These are phyloP conservation scores for Metrosideros polymorpha DNA, from an alignment of 441 rosid species.

Conservation along the genomic window DNA sequence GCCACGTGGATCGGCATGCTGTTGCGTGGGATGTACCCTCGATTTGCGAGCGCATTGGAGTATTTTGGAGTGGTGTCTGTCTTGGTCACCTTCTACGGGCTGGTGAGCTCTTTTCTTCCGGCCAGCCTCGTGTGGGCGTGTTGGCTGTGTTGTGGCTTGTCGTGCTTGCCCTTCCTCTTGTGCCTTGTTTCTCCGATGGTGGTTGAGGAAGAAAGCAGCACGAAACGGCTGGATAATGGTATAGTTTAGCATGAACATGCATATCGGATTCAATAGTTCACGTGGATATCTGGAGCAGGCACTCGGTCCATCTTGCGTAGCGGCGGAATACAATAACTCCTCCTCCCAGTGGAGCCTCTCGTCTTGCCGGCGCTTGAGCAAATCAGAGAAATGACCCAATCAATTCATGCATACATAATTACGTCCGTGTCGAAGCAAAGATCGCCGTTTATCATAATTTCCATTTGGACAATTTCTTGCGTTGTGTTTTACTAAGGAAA, in stretches of 20 bases:
- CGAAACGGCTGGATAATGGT: not conserved
- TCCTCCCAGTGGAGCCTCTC: not conserved
- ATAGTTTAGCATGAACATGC: not conserved
- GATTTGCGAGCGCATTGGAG: not conserved
- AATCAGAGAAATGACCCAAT: too few relatives aligned
- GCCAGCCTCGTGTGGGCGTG: not conserved
- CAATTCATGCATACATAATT: too few relatives aligned
- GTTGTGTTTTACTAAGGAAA: too few relatives aligned
- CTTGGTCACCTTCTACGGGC: not conserved
- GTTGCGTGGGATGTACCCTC: not conserved
- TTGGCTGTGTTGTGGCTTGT: not conserved
- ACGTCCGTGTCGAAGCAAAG: too few relatives aligned
- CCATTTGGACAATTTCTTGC: too few relatives aligned
- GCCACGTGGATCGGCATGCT: not conserved
- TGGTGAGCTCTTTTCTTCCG: not conserved
- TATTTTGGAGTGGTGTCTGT: not conserved
- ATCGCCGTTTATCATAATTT: too few relatives aligned
- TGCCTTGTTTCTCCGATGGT: not conserved
- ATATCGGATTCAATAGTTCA: not conserved
- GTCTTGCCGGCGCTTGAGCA: not conserved
- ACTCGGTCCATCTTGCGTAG: not conserved
- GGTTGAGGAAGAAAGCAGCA: not conserved
- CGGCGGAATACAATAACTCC: not conserved
- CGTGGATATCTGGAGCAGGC: not conserved
- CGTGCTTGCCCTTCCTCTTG: not conserved